Evolutionary conservation across 2,329 filamentous ascomycete genomes (phyloP).

Genomic region (Amauroascus verrucosus): DNA sequence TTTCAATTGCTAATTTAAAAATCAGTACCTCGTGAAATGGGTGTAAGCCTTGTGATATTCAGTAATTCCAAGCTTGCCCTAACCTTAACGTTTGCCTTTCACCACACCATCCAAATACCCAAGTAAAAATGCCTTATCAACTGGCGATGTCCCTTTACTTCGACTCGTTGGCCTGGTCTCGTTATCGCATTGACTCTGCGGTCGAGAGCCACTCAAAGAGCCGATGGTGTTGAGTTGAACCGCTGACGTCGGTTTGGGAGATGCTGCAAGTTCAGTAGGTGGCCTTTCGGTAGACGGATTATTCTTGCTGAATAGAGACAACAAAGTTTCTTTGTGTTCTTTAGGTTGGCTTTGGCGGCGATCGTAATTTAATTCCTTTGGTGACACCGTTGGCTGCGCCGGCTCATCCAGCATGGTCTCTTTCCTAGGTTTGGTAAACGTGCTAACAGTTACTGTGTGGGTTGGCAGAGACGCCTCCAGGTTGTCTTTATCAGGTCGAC

Average conservation of each 20-base stretch:
- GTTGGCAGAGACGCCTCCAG: slow-evolving; percentile 24
- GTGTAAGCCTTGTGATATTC: too few species aligned
- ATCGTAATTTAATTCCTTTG: slow-evolving; percentile 23
- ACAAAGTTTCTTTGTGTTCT: slow-evolving; percentile 41
- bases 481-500: slow-evolving; percentile 37
- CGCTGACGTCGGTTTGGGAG: slow-evolving; percentile 5
- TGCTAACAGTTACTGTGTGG: slow-evolving; percentile 21
- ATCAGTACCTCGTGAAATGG: too few species aligned
- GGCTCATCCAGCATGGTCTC: slow-evolving; percentile 12
- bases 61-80: too few species aligned
- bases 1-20: too few species aligned
- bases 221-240: slow-evolving; percentile 18
- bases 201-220: slow-evolving; percentile 14
- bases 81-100: slow-evolving; percentile 26
- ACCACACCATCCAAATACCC: slow-evolving; percentile 57
- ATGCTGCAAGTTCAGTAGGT: background rate
- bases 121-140: slow-evolving; percentile 65
- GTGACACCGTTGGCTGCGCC: slow-evolving; percentile 16
- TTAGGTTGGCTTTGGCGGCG: slow-evolving; percentile 34
- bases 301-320: slow-evolving; percentile 55
- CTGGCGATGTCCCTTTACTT: slow-evolving; percentile 45
- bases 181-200: slow-evolving; percentile 16
- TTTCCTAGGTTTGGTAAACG: slow-evolving; percentile 18
- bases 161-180: slow-evolving; percentile 23
- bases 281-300: background rate